A percentile compares a stretch with the other conserved stretches of the same genome.
phyloP scores from a whole-genome alignment of 352 stramenopile species.

The Phytophthora nicotianae region DNA sequence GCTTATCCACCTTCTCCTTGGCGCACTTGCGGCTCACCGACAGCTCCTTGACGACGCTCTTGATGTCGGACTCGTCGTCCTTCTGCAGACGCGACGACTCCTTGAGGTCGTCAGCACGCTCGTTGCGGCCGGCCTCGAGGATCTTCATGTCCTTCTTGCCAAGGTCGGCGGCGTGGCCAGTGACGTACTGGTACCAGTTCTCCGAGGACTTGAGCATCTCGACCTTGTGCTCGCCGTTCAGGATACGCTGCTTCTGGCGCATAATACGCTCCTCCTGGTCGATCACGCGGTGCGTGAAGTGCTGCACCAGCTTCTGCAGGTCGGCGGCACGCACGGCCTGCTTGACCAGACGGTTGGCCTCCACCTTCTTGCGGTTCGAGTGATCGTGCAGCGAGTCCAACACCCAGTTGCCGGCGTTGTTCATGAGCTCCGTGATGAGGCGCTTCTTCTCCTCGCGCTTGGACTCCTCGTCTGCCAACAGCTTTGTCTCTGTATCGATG shows the following conservation, averaged over 20 bases:
- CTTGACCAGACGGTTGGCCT: conserved; percentile 84
- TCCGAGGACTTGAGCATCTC: conserved; percentile 91
- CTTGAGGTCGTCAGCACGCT: conserved; percentile 79
- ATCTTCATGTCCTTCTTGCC: conserved; percentile 89
- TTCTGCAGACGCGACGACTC: conserved; percentile 83
- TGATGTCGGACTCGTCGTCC: conserved; percentile 83
- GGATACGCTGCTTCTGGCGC: conserved; percentile 90
- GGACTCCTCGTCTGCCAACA: conserved; percentile 78
- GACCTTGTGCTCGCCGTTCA: conserved; percentile 90
- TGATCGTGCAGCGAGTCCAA: conserved; percentile 83
- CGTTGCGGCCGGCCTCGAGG: conserved; percentile 65
- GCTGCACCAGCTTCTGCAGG: conserved; percentile 87
- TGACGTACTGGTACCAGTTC: conserved; percentile 91
- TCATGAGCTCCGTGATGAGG: conserved; percentile 86
- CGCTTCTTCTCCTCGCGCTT: conserved; percentile 90
- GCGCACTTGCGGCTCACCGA: conserved; percentile 57
- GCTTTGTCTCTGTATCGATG: conserved; percentile 76
- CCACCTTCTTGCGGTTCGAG: conserved; percentile 88
- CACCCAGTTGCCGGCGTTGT: conserved; percentile 88
- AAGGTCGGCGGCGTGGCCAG: conserved; percentile 68
- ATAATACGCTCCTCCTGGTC: conserved; percentile 91
- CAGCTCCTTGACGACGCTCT: conserved; percentile 71
- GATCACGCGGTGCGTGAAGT: conserved; percentile 90
- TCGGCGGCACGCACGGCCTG: conserved; percentile 84
- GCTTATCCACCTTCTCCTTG: conserved; percentile 86